Conservation (phyloP, 140 eudicot species). For the Bidens hawaiensis region DNA sequence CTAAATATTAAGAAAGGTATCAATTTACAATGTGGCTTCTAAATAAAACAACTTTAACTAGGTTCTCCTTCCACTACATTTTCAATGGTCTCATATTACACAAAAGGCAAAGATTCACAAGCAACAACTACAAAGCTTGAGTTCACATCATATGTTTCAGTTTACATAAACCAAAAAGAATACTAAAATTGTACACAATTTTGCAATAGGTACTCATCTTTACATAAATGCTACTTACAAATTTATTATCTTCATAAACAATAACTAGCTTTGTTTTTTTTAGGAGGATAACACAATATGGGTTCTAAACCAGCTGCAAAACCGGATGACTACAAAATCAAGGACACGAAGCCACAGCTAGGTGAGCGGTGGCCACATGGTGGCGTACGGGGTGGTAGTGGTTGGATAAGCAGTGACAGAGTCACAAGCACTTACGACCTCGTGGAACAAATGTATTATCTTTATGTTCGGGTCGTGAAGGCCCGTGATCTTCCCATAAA, state of each 20-base stretch:
- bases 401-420: slow-evolving; percentile 71
- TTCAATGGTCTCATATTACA: slow-evolving; percentile 10
- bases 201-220: slow-evolving; percentile 17
- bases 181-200: slow-evolving; percentile 8
- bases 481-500: slow-evolving; percentile 61
- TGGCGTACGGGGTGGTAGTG: slow-evolving; percentile 69
- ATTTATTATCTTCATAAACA: not conserved
- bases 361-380: slow-evolving; percentile 92
- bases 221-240: slow-evolving; percentile 1
- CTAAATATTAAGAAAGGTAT: slow-evolving; percentile 32
- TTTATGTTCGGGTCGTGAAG: slow-evolving; percentile 63
- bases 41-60: slow-evolving; percentile 38
- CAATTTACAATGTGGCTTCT: slow-evolving; percentile 34
- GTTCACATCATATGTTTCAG: slow-evolving; percentile 22
- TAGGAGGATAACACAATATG: slow-evolving; percentile 25
- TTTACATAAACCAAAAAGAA: slow-evolving; percentile 2
- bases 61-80: slow-evolving; percentile 40
- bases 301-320: slow-evolving; percentile 42
- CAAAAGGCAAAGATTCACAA: slow-evolving; percentile 21
- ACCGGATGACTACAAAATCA: slow-evolving; percentile 61
- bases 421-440: slow-evolving; percentile 75
- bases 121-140: slow-evolving; percentile 17
- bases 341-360: slow-evolving; percentile 68
- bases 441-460: slow-evolving; percentile 64
- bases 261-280: not conserved